Base-by-base conservation (phyloP, 2,329 filamentous ascomycete species). In the Periconia macrospinosa region DNA sequence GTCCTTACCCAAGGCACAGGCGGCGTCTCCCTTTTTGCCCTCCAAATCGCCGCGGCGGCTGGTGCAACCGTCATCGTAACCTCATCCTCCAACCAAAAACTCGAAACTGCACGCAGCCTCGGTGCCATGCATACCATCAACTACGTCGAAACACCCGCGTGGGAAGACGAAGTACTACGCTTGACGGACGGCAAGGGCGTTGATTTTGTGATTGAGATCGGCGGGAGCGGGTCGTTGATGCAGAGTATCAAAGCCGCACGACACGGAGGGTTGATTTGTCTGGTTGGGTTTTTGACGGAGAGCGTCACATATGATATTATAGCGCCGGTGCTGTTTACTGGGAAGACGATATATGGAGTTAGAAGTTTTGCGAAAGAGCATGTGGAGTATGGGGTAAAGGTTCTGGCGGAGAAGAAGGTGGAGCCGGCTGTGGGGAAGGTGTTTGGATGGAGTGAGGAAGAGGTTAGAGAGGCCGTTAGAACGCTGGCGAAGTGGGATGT, bases 31-130 rank as follows among this genome's bases (percentile, higher is more conserved):
- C 59, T 56, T 7, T 20, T 57, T 9, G 57, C 49, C 18, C 52
- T 42, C 35, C 47, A 49, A 42, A 18, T 81, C 50, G 80, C 76
- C 14, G 79, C 78, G 58, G 80, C 80, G 8, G 69, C 70, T 1
- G 78, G 72, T 11, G 75, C 75, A 0, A 73, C 63, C 59, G 78
- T 77, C 1, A 81, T 81, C 30, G 75, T 81, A 42, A 82, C 79
- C 0, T 81, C 79, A 1, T 82, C 81, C 0, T 79, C 76, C 3
- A 78, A 83, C 55, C 59, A 70, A 2, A 83, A 84, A 58, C 71
- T 82, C 6, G 60, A 68, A 7, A 46, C 65, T 3, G 73, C 71
- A 8, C 70, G 72, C 55, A 49, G 62, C 14, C 67, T 70, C 23
- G 79, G 80, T 10, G 79, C 76, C 1, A 75, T 79, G 46, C 63